Evolutionary conservation across 768 basidiomycete species (phyloP), one percentile per base, ranked within the genome.

Genomic region (Strobilomyces dryophilus): DNA sequence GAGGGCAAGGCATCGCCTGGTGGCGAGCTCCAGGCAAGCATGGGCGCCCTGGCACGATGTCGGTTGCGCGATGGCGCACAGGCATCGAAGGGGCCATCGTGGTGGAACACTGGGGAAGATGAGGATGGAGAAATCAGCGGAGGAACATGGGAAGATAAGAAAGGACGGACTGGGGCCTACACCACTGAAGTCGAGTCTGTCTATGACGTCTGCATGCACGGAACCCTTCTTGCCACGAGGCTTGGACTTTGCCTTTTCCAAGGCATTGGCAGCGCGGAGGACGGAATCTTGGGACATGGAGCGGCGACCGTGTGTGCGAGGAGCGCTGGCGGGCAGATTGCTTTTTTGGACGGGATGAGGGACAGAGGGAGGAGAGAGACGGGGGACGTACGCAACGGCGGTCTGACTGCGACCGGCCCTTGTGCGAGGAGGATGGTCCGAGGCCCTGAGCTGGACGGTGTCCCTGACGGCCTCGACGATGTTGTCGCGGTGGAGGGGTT

Each of bases 41-140:
- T 85, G 44, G 91, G 91, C 10, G 92, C 91, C 65, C 83, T 85
- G 64, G 78, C 81, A 59, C 79, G 83, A 61, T 89, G 82, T 43
- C 82, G 81, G 73, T 94, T 94, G 63, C 92, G 87, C 44, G 91
- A 92, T 1, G 91, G 91, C 3, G 91, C 91, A 65, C 90, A 92
- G 27, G 91, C 92, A 65, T 94, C 91, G 67, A 93, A 94, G 12
- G 91, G 92, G 29, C 91, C 91, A 63, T 93, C 92, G 63, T 94
- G 91, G 64, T 94, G 91, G 72, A 93, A 89, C 83, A 89, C 91
- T 93, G 59, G 48, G 27, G 24, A 51, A 47, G 32, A 48, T 18
- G 39, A 44, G 51, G 55, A 53, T 43, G 34, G 32, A 29, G 32
- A 27, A 7, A 51, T 5, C 35, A 39, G 18, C 18, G 8, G 18